Evolutionary conservation across 129 eudicot species (phyloP).

Genomic region (Escallonia rubra): DNA sequence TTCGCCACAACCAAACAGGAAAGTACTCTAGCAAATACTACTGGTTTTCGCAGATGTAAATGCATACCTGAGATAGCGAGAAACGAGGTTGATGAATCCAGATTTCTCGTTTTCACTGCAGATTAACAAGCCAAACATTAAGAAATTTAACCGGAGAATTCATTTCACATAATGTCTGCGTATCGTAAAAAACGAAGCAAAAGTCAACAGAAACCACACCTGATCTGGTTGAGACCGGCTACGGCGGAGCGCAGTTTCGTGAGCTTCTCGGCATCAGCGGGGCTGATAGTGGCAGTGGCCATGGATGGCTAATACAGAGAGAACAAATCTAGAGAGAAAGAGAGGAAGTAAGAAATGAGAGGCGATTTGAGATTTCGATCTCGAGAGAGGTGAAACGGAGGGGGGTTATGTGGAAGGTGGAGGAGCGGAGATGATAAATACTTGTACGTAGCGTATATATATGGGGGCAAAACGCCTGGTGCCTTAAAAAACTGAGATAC

Average conservation of each 20-base stretch:
- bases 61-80: slow-evolving; percentile 83
- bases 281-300: slow-evolving; percentile 45
- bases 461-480: too few species aligned
- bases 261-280: slow-evolving; percentile 75
- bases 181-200: neutral
- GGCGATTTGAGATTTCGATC: neutral
- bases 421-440: too few species aligned
- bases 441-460: too few species aligned
- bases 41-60: too few species aligned
- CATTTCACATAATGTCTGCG: too few species aligned
- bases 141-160: too few species aligned
- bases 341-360: neutral
- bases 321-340: slow-evolving; percentile 14
- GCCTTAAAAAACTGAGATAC: slow-evolving; percentile 10
- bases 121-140: slow-evolving; percentile 7
- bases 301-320: slow-evolving; percentile 18
- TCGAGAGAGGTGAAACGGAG: neutral
- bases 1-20: too few species aligned
- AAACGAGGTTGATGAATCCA: slow-evolving; percentile 92
- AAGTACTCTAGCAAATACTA: too few species aligned
- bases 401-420: neutral
- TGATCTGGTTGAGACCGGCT: slow-evolving; percentile 69
- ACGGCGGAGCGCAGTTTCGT: slow-evolving; percentile 68
- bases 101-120: slow-evolving; percentile 96
- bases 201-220: slow-evolving; percentile 30